Evolutionary conservation across 768 basidiomycete genomes (phyloP).

Genomic region (Clavulina sp.): DNA sequence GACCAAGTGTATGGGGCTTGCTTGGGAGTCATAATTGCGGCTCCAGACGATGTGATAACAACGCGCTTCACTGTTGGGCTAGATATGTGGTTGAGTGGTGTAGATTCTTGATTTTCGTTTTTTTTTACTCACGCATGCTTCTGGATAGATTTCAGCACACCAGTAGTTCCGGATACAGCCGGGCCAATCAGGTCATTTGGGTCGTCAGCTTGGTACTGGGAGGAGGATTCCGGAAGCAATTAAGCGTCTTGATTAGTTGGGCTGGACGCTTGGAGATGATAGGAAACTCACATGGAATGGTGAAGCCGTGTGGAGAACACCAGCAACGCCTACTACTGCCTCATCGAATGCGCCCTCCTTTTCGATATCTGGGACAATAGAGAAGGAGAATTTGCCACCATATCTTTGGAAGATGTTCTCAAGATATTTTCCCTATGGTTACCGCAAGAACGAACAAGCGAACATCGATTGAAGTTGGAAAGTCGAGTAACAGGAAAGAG

Average conservation of each 20-base stretch:
- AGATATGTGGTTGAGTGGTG: not conserved
- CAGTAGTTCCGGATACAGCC: slow-evolving; percentile 21
- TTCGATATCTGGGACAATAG: slow-evolving; percentile 10
- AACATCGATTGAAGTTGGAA: no score
- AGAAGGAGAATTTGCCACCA: slow-evolving; percentile 7
- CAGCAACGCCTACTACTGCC: slow-evolving; percentile 12
- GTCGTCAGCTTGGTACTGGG: not conserved
- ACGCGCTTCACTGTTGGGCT: slow-evolving; percentile 18
- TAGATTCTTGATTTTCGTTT: no score
- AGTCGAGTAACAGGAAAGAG: no score
- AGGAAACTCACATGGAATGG: slow-evolving; percentile 7
- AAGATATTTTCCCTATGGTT: slow-evolving; percentile 8
- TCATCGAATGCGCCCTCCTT: slow-evolving; percentile 10
- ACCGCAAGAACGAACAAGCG: slow-evolving; percentile 7
- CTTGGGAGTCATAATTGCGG: slow-evolving; percentile 16
- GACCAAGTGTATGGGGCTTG: slow-evolving; percentile 11
- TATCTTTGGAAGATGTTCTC: slow-evolving; percentile 1
- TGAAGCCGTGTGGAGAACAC: slow-evolving; percentile 12
- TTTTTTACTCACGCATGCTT: slow-evolving; percentile 17
- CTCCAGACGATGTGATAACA: slow-evolving; percentile 22
- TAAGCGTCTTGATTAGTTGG: not conserved
- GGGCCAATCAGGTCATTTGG: slow-evolving; percentile 18
- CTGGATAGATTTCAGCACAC: slow-evolving; percentile 17
- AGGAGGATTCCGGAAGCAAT: not conserved
- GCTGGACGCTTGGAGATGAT: not conserved